Evolutionary conservation across 148 eudicot genomes (phyloP), one percentile per base, ranked within the genome.

Genomic region (Rhododendron vialii): DNA sequence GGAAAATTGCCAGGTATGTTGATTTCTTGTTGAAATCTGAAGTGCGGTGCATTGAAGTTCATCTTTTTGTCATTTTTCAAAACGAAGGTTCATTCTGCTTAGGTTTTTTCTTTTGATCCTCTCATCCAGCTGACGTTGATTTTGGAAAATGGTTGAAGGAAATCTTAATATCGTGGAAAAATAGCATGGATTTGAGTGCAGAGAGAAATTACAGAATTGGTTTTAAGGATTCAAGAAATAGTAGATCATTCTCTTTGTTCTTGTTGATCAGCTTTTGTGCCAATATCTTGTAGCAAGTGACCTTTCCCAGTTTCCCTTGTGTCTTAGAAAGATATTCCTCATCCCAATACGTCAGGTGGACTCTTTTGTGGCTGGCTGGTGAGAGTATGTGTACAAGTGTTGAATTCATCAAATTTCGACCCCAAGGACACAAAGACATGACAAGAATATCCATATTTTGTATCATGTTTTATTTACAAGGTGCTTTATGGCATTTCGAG

Each of bases 1-100:
- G 88, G 91, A 82, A 95, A 95, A 86, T 83, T 95, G 71, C 86
- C 86, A 38, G 86, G 86, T 84, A 76, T 76, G 81, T 38, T 48
- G 1, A 30, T 75, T 53, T 12, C 69, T 24, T 55, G 36, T 76
- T n/a, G 48, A 73, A 74, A 33, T 33, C 22, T 26, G 4, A 47
- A 28, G 15, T 15, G 36, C 30, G 30, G 24, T 65, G 53, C 24
- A 41, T 61, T 30, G 17, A 45, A 43, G 26, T 1, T 26, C 17
- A 4, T 83, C 1, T 17, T 45, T 67, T 69, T 67, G 1, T 24
- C 18, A n/a, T 45, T 41, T 83, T 83, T 1, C 1, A 14, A 83
- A 4, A 69, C 35, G 0, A 57, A 59, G 26, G 8, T 59, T 7
- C 65, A 22, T 57, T 24, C n/a, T n/a, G 7, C 26, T 33, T 82